Evolutionary conservation across 1,284 basidiomycete genomes (phyloP), one percentile per base, ranked within the genome.

Genomic region (Flammula alnicola): DNA sequence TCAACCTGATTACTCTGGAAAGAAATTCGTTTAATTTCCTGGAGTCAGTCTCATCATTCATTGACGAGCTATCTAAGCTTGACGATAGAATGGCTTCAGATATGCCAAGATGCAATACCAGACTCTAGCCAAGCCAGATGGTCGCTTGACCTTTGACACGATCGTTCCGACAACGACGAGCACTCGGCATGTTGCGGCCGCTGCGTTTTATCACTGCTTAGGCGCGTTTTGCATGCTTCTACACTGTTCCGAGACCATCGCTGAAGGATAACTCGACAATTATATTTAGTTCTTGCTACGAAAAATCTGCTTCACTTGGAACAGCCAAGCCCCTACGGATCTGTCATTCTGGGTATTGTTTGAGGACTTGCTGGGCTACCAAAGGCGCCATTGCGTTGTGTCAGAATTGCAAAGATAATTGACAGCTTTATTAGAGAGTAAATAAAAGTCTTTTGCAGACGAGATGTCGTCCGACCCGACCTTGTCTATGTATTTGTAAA

Each of bases 171-270:
- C 70, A 49, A 63, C 69, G 37, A 81, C 84, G 1, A 88, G 85
- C 57, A 88, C 85, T 2, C 73, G 80, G 12, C 87, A 85, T 60
- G 86, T 92, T 26, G 89, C 88, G 5, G 81, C 88, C 12, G 80
- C 86, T 23, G 89, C 82, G 4, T 84, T 92, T 63, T 89, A 92
- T 68, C 88, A 92, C 56, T 90, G 87, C 63, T 74, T 91, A 42
- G 87, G 88, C 89, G 51, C 42, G 80, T 69, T 39, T 7, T 50
- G 37, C 31, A 16, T 33, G 33, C 57, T 51, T 41, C 19, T 43
- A n/a, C n/a, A n/a, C n/a, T n/a, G 14, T 51, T 50, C 19, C 48
- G 16, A 31, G 29, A 33, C n/a, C 11, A 20, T 49, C 29, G 37
- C 8, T 29, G 29, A 20, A 12, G 23, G 42, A 16, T 47, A 16